These are phyloP conservation scores for Polymyxa betae DNA, from an alignment of 208 protist species.

Conservation along the genomic window DNA sequence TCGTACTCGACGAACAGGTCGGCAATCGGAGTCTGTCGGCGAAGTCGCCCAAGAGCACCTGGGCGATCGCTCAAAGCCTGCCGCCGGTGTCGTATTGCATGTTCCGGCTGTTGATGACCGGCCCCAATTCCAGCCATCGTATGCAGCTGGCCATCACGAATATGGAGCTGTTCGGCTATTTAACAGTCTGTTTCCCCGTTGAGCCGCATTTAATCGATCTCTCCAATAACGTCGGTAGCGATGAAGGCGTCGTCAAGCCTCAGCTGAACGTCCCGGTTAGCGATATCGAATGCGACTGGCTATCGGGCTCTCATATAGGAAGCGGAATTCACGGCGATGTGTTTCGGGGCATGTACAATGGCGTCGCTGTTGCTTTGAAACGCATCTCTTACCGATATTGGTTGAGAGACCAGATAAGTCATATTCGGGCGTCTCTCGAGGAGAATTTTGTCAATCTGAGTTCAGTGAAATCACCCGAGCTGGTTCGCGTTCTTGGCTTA, in stretches of 20 bases:
- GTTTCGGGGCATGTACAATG: not conserved
- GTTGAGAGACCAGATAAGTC: not conserved
- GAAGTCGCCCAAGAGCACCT: not conserved
- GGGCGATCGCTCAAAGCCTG: not conserved
- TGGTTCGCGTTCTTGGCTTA: not conserved
- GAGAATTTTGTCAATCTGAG: not conserved
- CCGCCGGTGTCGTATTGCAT: not conserved
- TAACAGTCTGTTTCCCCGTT: not conserved
- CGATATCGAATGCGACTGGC: not conserved
- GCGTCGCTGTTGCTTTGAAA: not conserved
- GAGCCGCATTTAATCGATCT: conserved; percentile 1
- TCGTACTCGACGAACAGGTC: not conserved
- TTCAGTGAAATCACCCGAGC: not conserved
- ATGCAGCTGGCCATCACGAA: not conserved
- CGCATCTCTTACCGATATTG: not conserved
- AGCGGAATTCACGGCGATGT: not conserved
- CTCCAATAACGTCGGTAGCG: not conserved
- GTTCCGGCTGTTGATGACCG: not conserved
- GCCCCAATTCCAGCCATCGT: not conserved
- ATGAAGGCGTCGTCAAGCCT: not conserved
- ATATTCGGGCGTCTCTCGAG: not conserved
- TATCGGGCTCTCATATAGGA: not conserved
- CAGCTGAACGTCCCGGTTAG: not conserved
- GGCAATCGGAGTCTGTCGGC: not conserved
- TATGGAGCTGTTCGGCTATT: not conserved